Conservation (phyloP, 805 yeast species). For the Starmerella bacillaris region DNA sequence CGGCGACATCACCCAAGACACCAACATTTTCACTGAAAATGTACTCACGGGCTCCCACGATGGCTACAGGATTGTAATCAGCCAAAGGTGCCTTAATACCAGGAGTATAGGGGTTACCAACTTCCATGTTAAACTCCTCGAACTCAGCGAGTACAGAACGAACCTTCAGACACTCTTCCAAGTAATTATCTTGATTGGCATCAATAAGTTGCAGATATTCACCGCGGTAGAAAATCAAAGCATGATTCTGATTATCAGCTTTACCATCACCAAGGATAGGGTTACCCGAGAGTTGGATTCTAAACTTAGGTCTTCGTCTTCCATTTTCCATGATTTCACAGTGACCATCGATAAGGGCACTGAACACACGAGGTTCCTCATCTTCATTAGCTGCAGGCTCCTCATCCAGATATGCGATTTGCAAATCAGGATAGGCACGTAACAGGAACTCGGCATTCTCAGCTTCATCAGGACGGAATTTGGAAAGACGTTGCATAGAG, state of each 20-base stretch:
- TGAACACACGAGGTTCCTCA: slow-evolving; percentile 35
- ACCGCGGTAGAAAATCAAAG: slow-evolving; percentile 74
- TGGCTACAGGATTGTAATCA: slow-evolving; percentile 52
- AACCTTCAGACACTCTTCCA: slow-evolving; percentile 85
- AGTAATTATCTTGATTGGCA: slow-evolving; percentile 89
- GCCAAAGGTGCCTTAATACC: slow-evolving; percentile 27
- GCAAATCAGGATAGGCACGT: slow-evolving; percentile 51
- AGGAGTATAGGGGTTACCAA: slow-evolving; percentile 39
- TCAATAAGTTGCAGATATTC: slow-evolving; percentile 89
- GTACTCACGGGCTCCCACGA: slow-evolving; percentile 87
- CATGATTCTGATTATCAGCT: slow-evolving; percentile 84
- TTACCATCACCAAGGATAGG: slow-evolving; percentile 95
- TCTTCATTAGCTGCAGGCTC: slow-evolving; percentile 41
- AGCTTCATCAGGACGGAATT: slow-evolving; percentile 45
- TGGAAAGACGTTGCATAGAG: slow-evolving; percentile 71
- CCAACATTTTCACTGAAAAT: slow-evolving; percentile 88
- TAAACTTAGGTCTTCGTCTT: slow-evolving; percentile 41
- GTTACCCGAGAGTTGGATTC: slow-evolving; percentile 71
- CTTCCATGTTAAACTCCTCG: slow-evolving; percentile 50
- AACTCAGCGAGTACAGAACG: slow-evolving; percentile 78
- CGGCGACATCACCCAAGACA: slow-evolving; percentile 86
- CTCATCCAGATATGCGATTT: slow-evolving; percentile 84
- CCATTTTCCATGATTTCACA: slow-evolving; percentile 40
- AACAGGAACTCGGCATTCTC: slow-evolving; percentile 51
- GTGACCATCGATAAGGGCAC: slow-evolving; percentile 51